Percentiles rank a stretch among this genome's conserved stretches.
Conservation (phyloP, 352 stramenopile genomes). For the Phytopythium sindhum region DNA sequence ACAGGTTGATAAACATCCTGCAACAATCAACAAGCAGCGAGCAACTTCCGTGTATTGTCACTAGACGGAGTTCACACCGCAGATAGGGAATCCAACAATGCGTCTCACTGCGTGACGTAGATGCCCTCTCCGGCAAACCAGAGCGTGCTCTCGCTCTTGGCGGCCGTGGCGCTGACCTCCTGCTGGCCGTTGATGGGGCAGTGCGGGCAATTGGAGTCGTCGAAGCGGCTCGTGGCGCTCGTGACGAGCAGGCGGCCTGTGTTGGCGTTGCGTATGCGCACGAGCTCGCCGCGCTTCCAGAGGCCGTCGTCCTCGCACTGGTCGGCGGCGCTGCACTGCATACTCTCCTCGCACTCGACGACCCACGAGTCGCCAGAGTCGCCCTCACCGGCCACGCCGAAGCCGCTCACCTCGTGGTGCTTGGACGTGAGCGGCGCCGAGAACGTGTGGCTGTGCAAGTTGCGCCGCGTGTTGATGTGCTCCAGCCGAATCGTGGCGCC, state of each 20-base stretch:
- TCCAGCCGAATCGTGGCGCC: constrained; percentile 67
- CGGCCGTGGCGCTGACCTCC: constrained; percentile 64
- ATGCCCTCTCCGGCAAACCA: constrained; percentile 84
- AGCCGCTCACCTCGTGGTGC: constrained; percentile 74
- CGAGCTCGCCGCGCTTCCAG: constrained; percentile 76
- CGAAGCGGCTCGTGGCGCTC: constrained; percentile 46
- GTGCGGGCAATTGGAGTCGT: constrained; percentile 76
- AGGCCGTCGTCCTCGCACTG: constrained; percentile 68
- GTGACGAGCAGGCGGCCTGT: constrained; percentile 58
- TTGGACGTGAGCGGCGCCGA: constrained; percentile 55
- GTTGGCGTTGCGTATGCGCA: constrained; percentile 53
- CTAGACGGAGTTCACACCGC: too few species aligned
- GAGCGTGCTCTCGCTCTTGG: constrained; percentile 46
- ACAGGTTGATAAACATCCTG: too few species aligned
- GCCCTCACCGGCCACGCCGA: constrained; percentile 76
- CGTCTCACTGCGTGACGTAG: constrained; percentile 56
- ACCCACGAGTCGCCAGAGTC: constrained; percentile 70
- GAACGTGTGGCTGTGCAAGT: constrained; percentile 78
- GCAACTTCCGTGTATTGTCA: constrained; percentile 1
- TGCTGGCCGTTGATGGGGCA: constrained; percentile 87
- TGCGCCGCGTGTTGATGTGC: constrained; percentile 70
- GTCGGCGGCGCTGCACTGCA: constrained; percentile 65
- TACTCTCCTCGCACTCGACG: constrained; percentile 67
- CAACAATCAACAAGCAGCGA: neutral
- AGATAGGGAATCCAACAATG: too few species aligned